Percentiles rank a stretch among this genome's conserved stretches.
phyloP scores from a whole-genome alignment of 306 rosid genomes.

The Vigna mungo region DNA sequence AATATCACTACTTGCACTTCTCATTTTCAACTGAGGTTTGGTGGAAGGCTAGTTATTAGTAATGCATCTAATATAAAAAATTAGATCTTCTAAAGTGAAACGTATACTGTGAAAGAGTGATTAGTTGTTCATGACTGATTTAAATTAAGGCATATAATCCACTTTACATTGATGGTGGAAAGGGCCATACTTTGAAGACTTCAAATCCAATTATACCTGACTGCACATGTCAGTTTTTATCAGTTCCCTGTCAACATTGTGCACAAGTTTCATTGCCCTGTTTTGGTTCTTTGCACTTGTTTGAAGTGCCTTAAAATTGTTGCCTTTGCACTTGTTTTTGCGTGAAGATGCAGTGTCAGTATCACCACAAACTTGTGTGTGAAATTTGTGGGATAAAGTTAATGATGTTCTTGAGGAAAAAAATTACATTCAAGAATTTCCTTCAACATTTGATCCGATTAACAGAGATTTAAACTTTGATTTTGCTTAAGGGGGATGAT shows the following conservation, averaged over 20 bases:
- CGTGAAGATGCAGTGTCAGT: background rate
- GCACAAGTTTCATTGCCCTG: background rate
- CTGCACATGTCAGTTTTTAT: background rate
- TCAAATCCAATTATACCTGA: background rate
- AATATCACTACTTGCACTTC: background rate
- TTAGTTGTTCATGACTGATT: background rate
- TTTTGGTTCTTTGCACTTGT: background rate
- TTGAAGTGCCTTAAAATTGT: constrained; percentile 1
- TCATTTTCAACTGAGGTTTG: background rate
- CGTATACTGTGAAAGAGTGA: background rate
- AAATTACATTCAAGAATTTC: constrained; percentile 1
- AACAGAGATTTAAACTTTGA: constrained; percentile 25
- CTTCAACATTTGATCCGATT: background rate
- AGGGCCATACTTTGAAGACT: background rate
- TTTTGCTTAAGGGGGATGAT: constrained; percentile 20
- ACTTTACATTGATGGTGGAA: background rate
- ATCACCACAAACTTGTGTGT: background rate
- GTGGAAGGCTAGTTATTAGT: background rate
- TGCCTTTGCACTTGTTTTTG: constrained; percentile 7
- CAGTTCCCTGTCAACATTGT: background rate
- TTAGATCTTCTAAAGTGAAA: background rate
- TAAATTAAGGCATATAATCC: background rate
- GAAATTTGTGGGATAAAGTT: constrained; percentile 9
- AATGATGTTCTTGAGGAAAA: background rate
- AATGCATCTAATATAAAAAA: background rate